Percentiles rank a stretch among this genome's conserved stretches.
These are phyloP conservation scores for Fusarium circinatum DNA, from an alignment of 2,329 filamentous ascomycete species.

Conservation along the genomic window DNA sequence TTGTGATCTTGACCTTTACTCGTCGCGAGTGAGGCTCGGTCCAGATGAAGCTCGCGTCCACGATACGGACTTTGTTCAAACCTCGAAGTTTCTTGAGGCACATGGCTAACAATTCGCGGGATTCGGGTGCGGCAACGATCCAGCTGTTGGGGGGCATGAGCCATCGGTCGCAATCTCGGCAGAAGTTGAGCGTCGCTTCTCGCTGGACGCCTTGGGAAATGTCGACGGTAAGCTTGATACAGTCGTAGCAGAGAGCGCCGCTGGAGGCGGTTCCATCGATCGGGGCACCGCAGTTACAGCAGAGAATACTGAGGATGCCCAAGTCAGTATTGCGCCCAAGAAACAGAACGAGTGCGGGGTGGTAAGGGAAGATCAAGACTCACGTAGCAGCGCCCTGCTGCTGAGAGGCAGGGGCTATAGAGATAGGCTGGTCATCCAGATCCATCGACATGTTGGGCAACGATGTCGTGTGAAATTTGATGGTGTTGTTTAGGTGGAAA, in stretches of 20 bases:
- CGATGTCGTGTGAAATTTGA: constrained; percentile 22
- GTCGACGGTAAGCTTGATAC: constrained; percentile 93
- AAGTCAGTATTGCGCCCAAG: constrained; percentile 27
- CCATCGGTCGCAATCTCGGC: constrained; percentile 95
- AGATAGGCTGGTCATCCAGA: constrained; percentile 55
- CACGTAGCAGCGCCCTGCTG: constrained; percentile 54
- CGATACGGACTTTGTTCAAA: constrained; percentile 89
- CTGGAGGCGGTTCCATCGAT: constrained; percentile 90
- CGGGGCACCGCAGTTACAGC: constrained; percentile 95
- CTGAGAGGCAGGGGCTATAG: constrained; percentile 48
- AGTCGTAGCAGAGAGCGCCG: constrained; percentile 94
- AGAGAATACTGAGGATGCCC: constrained; percentile 72
- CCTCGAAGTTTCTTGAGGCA: constrained; percentile 90
- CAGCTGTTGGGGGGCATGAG: constrained; percentile 86
- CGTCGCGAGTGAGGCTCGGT: constrained; percentile 95
- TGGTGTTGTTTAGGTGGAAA: constrained; percentile 30
- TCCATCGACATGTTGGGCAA: constrained; percentile 55
- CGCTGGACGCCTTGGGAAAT: constrained; percentile 91
- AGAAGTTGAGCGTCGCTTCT: constrained; percentile 90
- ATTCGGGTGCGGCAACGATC: constrained; percentile 87
- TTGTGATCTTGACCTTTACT: constrained; percentile 94
- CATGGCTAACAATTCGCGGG: constrained; percentile 89
- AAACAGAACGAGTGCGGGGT: constrained; percentile 26
- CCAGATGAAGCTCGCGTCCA: constrained; percentile 97
- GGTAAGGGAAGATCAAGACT: constrained; percentile 34